phyloP scores from a whole-genome alignment of 2,329 filamentous ascomycete species.

The Fusarium virguliforme region DNA sequence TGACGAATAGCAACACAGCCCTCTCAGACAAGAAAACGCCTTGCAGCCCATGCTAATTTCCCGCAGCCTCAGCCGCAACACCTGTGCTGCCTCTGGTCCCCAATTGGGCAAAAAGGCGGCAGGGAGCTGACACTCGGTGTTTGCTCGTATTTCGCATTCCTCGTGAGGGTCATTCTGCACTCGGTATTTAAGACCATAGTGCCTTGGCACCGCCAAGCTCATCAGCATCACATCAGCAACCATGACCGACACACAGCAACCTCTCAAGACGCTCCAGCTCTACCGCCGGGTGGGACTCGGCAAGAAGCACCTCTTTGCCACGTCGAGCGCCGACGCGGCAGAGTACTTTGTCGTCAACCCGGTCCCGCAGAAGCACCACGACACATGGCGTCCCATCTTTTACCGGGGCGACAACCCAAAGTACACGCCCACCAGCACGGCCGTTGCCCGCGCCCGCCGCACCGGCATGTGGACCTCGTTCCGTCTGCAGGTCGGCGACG shows the following conservation, averaged over 20 bases:
- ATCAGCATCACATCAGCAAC: not conserved
- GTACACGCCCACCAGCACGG: slow-evolving; percentile 26
- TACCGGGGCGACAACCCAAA: slow-evolving; percentile 42
- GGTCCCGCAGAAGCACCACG: slow-evolving; percentile 36
- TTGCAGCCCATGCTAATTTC: not conserved
- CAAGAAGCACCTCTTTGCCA: slow-evolving; percentile 34
- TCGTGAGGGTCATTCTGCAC: not conserved
- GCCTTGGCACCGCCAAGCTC: not conserved
- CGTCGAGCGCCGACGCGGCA: slow-evolving; percentile 5
- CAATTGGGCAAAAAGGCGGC: not conserved
- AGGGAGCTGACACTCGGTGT: not conserved
- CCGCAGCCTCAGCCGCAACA: slow-evolving; percentile 1
- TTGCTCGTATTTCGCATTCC: slow-evolving; percentile 14
- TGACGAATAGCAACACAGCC: too few relatives aligned
- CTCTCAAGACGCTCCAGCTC: slow-evolving; percentile 24
- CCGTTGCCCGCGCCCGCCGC: slow-evolving; percentile 25
- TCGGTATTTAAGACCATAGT: slow-evolving; percentile 3
- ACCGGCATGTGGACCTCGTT: slow-evolving; percentile 40
- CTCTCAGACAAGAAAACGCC: too few relatives aligned
- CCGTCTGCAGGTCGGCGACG: slow-evolving; percentile 34
- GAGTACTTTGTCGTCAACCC: slow-evolving; percentile 39
- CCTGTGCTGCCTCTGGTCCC: not conserved
- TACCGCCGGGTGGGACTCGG: slow-evolving; percentile 30
- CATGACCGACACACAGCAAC: not conserved
- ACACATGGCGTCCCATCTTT: slow-evolving; percentile 37